Evolutionary conservation across 2,329 filamentous ascomycete species (phyloP), one percentile per base, ranked within the genome.

Genomic region (Pseudogymnoascus sp.): DNA sequence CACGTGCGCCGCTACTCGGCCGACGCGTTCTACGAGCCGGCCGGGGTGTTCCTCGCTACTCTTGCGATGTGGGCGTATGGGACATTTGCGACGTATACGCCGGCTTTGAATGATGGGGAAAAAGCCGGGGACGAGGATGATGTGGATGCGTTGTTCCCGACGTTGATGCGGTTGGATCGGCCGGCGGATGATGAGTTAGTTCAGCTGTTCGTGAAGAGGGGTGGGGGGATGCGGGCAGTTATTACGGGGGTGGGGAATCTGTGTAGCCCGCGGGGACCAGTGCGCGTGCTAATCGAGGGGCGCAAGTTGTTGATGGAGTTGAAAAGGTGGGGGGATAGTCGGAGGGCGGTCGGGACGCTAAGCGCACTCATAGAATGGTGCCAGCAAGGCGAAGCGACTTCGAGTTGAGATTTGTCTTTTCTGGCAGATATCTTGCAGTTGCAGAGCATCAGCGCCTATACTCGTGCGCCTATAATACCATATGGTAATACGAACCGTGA

Each of bases 181-280:
- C 82, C 82, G 0, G 78, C 78, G 2, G 81, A 84, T 64, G 83
- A 85, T 67, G 82, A 84, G 66, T 75, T 84, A 58, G 81, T 84
- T 1, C 82, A 85, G 66, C 70, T 79, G 1, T 85, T 82, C 68
- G 80, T 85, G 0, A 73, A 77, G 9, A 73, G 77, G 14, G 82
- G 82, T 0, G 72, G 77, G 30, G 72, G 67, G 2, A 82, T 85
- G 77, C 74, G 73, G 16, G 81, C 77, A 0, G 77, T 80, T 64
- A 74, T 84, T 7, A 78, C 75, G 7, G 80, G 80, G 2, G 80
- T 84, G 1, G 82, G 82, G 0, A 78, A 84, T 66, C 71, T 83
- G 4, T 79, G 75, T 66, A 69, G 60, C 64, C 63, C 23, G 23
- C 62, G 72, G 41, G 77, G 77, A 1, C 75, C 77, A 4, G 69